Base-by-base conservation (phyloP, 1,284 basidiomycete genomes). In the Austroboletus novae-zelandiae region DNA sequence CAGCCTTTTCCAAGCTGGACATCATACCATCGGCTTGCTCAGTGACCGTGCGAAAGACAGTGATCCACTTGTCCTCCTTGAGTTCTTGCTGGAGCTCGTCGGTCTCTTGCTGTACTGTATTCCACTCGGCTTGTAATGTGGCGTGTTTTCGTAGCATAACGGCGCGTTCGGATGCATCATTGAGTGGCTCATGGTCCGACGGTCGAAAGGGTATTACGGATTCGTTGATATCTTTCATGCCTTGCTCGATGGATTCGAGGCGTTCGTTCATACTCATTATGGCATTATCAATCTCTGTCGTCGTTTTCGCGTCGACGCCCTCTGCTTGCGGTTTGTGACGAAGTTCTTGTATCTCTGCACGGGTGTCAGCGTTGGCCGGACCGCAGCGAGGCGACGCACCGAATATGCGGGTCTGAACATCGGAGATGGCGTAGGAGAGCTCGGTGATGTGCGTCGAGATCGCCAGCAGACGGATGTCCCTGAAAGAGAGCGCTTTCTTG, bases 21-120 rank as follows among this genome's bases (percentile, higher is more conserved):
- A 98, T 95, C 94, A 98, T 96, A 27, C 90, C 91, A 64, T 95
- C 89, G 31, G 94, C 94, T 69, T 98, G 94, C 55, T 91, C 86
- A 13, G 87, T 89, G 39, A 94, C 93, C 34, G 91, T 94, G 56
- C 91, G 79, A 69, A 98, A 98, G n/a, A 97, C 89, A 9, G 87
- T 88, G 60, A 98, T 77, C 88, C 93, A 97, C 64, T 93, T 94
- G 69, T 98, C 94, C 69, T 98, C 96, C 69, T 91, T 92, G 53
- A 98, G 75, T 68, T 98, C 95, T 62, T 92, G 90, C 57, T 89
- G 77, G 52, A 98, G 71, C 39, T 86, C 81, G 23, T 91, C 87
- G 48, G 86, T 89, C 58, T 95, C 91, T 43, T 83, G 80, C 62
- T 90, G 85, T 3, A 92, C 79, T 18, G 81, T 72, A 50, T 87